These are phyloP conservation scores for Phaeosphaeriaceae sp. DNA, from an alignment of 2,329 filamentous ascomycete genomes.

Conservation along the genomic window DNA sequence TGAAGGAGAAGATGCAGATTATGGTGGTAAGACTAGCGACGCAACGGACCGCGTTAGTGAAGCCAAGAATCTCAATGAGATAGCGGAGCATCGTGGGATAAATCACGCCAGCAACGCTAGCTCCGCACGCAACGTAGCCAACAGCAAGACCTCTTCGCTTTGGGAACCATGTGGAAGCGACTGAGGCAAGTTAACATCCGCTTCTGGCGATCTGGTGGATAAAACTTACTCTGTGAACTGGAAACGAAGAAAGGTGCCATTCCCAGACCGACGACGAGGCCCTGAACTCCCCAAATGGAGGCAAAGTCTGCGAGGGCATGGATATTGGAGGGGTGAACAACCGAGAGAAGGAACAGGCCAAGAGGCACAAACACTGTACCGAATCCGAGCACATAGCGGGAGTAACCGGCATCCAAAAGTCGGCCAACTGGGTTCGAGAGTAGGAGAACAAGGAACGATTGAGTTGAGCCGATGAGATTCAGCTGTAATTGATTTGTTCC, in stretches of 20 bases:
- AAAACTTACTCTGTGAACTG: slow-evolving; percentile 55
- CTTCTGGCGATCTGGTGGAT: no score
- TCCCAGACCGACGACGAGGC: slow-evolving; percentile 55
- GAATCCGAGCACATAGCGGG: slow-evolving; percentile 47
- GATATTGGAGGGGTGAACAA: slow-evolving; percentile 48
- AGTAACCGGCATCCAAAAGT: slow-evolving; percentile 56
- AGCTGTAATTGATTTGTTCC: slow-evolving; percentile 49
- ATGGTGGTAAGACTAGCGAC: slow-evolving; percentile 51
- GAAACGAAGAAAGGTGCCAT: slow-evolving; percentile 62
- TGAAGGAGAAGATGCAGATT: slow-evolving; percentile 51
- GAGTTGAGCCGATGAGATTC: slow-evolving; percentile 57
- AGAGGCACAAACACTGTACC: slow-evolving; percentile 53
- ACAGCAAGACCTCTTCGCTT: slow-evolving; percentile 56
- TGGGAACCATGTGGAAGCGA: slow-evolving; percentile 58
- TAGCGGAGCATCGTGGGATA: slow-evolving; percentile 57
- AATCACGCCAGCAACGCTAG: slow-evolving; percentile 54
- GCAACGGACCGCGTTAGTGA: slow-evolving; percentile 53
- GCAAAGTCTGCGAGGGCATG: slow-evolving; percentile 49
- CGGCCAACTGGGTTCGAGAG: slow-evolving; percentile 56
- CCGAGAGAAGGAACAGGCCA: slow-evolving; percentile 54
- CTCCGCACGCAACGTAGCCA: slow-evolving; percentile 59
- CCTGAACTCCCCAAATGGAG: slow-evolving; percentile 56
- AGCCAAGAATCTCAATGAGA: slow-evolving; percentile 52
- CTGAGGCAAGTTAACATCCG: slow-evolving; percentile 33
- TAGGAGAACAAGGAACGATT: slow-evolving; percentile 55